Evolutionary conservation across 129 eudicot species (phyloP).

Genomic region (Helichrysum umbraculigerum): DNA sequence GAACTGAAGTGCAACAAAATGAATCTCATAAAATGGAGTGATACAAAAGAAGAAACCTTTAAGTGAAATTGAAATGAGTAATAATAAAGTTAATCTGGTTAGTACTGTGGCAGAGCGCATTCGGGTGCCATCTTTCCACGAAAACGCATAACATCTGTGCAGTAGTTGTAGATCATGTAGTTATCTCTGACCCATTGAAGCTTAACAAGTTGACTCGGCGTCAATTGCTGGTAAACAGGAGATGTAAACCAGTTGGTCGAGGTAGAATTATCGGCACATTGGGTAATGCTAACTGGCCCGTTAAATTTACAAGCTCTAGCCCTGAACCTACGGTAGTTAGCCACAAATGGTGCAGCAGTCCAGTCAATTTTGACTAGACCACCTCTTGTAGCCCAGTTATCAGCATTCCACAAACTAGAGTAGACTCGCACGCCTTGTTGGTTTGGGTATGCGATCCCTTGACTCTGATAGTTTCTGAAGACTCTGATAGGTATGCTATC

Average conservation of each 20-base stretch:
- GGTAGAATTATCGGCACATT: slow-evolving; percentile 28
- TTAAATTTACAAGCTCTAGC: slow-evolving; percentile 53
- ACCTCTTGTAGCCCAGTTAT: slow-evolving; percentile 68
- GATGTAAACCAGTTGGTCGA: slow-evolving; percentile 53
- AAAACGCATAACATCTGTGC: slow-evolving; percentile 43
- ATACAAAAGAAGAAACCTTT: not conserved
- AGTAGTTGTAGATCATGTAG: slow-evolving; percentile 58
- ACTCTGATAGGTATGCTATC: slow-evolving; percentile 61
- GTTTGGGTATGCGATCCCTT: slow-evolving; percentile 55
- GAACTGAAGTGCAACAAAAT: not conserved
- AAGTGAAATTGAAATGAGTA: not conserved
- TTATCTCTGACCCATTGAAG: slow-evolving; percentile 49
- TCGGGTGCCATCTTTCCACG: slow-evolving; percentile 53
- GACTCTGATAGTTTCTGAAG: slow-evolving; percentile 45
- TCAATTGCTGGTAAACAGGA: slow-evolving; percentile 38
- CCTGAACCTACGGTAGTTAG: slow-evolving; percentile 41
- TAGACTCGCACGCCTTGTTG: slow-evolving; percentile 64
- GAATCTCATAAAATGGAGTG: not conserved
- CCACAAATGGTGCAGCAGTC: slow-evolving; percentile 58
- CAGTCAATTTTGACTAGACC: slow-evolving; percentile 61
- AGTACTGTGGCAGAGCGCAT: slow-evolving; percentile 47
- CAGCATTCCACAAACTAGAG: no score
- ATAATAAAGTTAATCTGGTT: not conserved
- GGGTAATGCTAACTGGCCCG: slow-evolving; percentile 36
- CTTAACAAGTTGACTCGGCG: slow-evolving; percentile 28